Conservation (phyloP, 352 stramenopile species). For the Phytopythium aichiense region DNA sequence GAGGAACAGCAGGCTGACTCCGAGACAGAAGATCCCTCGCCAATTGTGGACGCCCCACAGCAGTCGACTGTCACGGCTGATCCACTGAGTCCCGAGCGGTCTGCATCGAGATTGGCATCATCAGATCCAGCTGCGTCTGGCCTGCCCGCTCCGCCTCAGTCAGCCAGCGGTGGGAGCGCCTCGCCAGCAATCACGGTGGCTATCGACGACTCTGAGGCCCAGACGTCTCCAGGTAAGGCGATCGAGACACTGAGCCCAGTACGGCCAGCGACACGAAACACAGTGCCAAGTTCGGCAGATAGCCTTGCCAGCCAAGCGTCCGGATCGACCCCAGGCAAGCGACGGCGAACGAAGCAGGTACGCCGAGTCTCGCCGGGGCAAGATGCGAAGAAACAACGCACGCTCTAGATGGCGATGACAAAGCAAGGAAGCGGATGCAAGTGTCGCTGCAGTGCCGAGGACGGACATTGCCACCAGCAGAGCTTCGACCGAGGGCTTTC, state of each 20-base stretch:
- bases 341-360: constrained; percentile 1
- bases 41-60: neutral
- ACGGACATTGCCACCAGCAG: neutral
- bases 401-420: neutral
- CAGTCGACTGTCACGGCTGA: neutral
- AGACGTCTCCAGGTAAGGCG: neutral
- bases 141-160: neutral
- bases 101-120: neutral
- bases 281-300: neutral
- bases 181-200: neutral
- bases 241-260: neutral
- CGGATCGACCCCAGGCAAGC: neutral
- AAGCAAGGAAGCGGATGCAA: neutral
- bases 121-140: neutral
- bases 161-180: neutral
- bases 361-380: neutral
- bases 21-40: neutral
- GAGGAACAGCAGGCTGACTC: neutral
- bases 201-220: neutral
- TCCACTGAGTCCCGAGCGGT: neutral
- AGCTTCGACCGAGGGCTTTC: no score
- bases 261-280: neutral
- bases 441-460: neutral
- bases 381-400: neutral
- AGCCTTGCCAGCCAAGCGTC: neutral